Base-by-base conservation (phyloP, 2,329 filamentous ascomycete genomes). In the Hymenoscyphus repandus region DNA sequence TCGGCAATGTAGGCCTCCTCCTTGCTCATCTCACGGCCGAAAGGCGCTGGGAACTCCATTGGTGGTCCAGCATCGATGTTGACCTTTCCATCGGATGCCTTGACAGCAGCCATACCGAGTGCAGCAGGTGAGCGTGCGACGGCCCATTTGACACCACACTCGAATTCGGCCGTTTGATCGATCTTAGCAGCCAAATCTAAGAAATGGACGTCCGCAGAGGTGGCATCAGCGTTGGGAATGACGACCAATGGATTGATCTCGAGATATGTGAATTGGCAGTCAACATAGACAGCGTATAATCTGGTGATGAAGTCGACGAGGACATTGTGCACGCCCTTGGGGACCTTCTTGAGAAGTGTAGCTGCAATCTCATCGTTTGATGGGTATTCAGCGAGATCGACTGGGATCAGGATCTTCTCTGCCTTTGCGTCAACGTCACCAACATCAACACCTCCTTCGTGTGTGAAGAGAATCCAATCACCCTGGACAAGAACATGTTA, bases 231-330 rank as follows among this genome's bases (percentile, higher is more conserved):
- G 72, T 97, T 97, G 72, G 93, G 93, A 66, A 99, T 92, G 70
- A 96, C 93, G 56, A 99, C 93, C 59, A 99, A 79, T 63, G 93
- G 93, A 84, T 99, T 99, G 80, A 99, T 99, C 76, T 99, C 93
- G 64, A 99, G 90, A 79, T 99, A 99, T 68, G 93, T 97, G 83
- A 99, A 99, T 75, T 99, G 93, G 83, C 89, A 95, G 80, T 99
- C 93, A 60, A 97, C 93, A 69, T 97, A 99, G 76, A 99, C 93
- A 65, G 92, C 93, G 71, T 99, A 99, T 62, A 99, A 81, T 66
- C 93, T 86, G 67, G 90, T 90, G 77, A 99, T 99, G 82, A 99
- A 99, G 81, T 99, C 93, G 58, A 99, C 88, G 54, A 99, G 83
- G 68, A 99, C 93, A 68, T 96, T 96, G 83, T 99, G 93, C 47